phyloP scores from a whole-genome alignment of 2,329 filamentous ascomycete genomes.

The Pseudocercospora vitis region DNA sequence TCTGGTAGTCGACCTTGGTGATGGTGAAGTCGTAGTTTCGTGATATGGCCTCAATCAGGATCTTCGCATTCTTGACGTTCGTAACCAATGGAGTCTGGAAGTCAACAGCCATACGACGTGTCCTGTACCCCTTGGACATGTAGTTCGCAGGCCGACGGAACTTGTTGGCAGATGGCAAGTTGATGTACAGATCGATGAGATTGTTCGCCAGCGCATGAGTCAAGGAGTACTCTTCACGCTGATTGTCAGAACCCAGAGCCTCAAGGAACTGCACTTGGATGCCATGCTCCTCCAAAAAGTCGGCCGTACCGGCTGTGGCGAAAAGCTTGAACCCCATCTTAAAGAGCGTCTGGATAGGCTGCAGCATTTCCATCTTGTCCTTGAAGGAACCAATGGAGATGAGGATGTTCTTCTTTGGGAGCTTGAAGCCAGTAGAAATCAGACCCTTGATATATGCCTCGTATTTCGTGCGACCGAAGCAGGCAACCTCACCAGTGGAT shows the following conservation, averaged over 20 bases:
- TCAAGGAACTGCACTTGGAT: conserved; percentile 93
- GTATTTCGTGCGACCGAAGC: conserved; percentile 92
- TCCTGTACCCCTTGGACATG: conserved; percentile 96
- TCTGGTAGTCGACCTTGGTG: conserved; percentile 83
- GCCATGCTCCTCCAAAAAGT: conserved; percentile 91
- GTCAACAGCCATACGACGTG: conserved; percentile 95
- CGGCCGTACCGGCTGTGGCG: conserved; percentile 91
- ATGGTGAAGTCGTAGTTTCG: conserved; percentile 85
- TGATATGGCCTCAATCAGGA: conserved; percentile 89
- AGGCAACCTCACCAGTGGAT: conserved; percentile 96
- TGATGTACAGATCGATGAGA: conserved; percentile 98
- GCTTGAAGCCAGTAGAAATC: conserved; percentile 91
- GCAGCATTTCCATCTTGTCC: conserved; percentile 96
- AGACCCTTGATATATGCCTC: conserved; percentile 97
- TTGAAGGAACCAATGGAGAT: conserved; percentile 96
- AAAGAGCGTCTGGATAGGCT: conserved; percentile 84
- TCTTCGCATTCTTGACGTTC: conserved; percentile 99
- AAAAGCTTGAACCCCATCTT: conserved; percentile 93
- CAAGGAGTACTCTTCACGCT: conserved; percentile 93
- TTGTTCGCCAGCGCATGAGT: conserved; percentile 97
- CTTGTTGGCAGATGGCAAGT: conserved; percentile 96
- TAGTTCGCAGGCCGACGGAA: conserved; percentile 96
- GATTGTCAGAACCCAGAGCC: conserved; percentile 74
- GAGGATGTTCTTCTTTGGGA: conserved; percentile 92
- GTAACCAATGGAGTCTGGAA: conserved; percentile 96